Evolutionary conservation across 2,329 filamentous ascomycete genomes (phyloP), one percentile per base, ranked within the genome.

Genomic region (Calycina marina): DNA sequence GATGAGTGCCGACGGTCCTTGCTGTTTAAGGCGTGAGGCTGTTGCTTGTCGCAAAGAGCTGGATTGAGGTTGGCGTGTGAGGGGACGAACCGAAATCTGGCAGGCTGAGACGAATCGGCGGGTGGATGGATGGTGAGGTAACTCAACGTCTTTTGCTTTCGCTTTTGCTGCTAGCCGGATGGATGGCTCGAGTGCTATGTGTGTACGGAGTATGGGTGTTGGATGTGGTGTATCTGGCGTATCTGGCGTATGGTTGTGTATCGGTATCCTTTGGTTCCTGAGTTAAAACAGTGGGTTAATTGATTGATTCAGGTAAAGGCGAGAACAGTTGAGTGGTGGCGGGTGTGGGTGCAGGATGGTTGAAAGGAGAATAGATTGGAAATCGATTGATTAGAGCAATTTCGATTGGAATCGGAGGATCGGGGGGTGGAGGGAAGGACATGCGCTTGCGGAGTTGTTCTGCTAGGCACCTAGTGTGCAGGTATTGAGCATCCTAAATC

Each of bases 21-120:
- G 51, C 50, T 54, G 49, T 43, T 52, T 52, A 47, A 49, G 50
- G 49, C 30, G 40, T 43, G 43, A 46, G 44, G 49, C 45, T 40
- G 48, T 46, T 48, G n/a, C n/a, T 8, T 14, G 40, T 47, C 42
- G 39, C 46, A 44, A 47, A 48, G 47, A 14, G 25, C 49, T 50
- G 43, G 39, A 53, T 50, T 40, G 40, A 51, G 50, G 45, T 44
- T 48, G 49, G 50, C 47, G 49, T 46, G 45, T 46, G 41, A 33
- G 39, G 40, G 44, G 39, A 41, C 31, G 40, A 47, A 37, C 42
- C 46, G 44, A 46, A 39, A 26, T 34, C 27, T 31, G 28, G 35
- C 25, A 35, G 32, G 36, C 34, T 25, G 31, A 32, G 25, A 15
- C 25, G 18, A 31, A 17, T 30, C 28, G 27, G 37, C 18, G 29